phyloP scores from a whole-genome alignment of 306 rosid genomes.

The Datisca glomerata region DNA sequence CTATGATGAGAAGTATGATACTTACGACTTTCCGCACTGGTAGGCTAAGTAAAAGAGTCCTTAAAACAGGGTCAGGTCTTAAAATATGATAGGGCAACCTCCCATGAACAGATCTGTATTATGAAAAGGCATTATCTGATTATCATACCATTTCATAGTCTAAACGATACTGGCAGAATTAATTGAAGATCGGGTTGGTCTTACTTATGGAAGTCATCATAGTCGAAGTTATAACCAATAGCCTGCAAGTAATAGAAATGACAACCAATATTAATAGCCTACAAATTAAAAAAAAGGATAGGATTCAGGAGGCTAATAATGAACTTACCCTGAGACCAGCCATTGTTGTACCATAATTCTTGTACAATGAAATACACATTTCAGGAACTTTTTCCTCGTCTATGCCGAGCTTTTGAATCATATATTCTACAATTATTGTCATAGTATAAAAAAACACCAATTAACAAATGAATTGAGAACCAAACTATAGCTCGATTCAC shows the following conservation, averaged over 20 bases:
- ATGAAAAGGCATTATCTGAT: neutral
- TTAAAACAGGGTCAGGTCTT: conserved; percentile 63
- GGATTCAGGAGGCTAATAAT: neutral
- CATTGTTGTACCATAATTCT: conserved; percentile 77
- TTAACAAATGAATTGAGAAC: neutral
- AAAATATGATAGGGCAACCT: conserved; percentile 62
- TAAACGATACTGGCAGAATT: neutral
- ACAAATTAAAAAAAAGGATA: conserved; percentile 5
- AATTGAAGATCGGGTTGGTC: neutral
- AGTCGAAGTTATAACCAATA: conserved; percentile 55
- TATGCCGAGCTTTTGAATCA: conserved; percentile 59
- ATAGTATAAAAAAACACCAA: neutral
- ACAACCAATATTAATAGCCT: conserved; percentile 1
- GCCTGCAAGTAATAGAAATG: conserved; percentile 38
- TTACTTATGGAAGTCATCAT: conserved; percentile 62
- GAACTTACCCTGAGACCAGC: conserved; percentile 76
- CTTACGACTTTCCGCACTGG: conserved; percentile 75
- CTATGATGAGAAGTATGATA: neutral
- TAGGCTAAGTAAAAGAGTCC: conserved; percentile 57
- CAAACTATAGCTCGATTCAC: no score
- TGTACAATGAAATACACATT: conserved; percentile 40
- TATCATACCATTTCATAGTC: no score
- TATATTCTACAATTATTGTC: conserved; percentile 32
- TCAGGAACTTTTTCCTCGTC: conserved; percentile 48
- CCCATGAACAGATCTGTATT: conserved; percentile 66